Conservation (phyloP, 345 rosid genomes). For the Citrus mangshanensis region DNA sequence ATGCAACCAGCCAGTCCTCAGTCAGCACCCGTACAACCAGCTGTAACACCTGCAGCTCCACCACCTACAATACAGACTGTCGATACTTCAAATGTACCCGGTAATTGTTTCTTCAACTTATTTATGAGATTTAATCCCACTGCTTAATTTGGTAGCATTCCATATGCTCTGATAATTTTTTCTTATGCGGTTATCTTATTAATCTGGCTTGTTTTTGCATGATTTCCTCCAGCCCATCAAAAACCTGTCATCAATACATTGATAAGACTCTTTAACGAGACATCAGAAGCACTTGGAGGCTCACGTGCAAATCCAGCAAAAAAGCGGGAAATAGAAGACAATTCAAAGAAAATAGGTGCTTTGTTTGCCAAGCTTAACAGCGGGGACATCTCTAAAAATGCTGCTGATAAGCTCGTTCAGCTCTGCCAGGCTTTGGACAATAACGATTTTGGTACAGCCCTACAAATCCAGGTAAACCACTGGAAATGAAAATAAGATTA, state of each 20-base stretch:
- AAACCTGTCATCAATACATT: conserved; percentile 68
- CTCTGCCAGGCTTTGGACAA: conserved; percentile 90
- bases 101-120: conserved; percentile 31
- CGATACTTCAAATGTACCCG: conserved; percentile 83
- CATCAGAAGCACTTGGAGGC: conserved; percentile 93
- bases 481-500: neutral
- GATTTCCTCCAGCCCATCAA: conserved; percentile 63
- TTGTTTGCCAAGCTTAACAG: conserved; percentile 87
- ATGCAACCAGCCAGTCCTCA: conserved; percentile 76
- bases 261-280: conserved; percentile 92
- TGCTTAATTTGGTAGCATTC: neutral
- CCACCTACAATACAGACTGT: conserved; percentile 93
- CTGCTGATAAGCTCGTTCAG: conserved; percentile 84
- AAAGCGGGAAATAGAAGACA: conserved; percentile 97
- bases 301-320: conserved; percentile 83
- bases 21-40: conserved; percentile 50
- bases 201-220: conserved; percentile 6
- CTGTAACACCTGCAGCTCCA: conserved; percentile 61
- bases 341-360: conserved; percentile 87
- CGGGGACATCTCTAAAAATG: conserved; percentile 87
- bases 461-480: conserved; percentile 76
- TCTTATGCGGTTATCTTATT: neutral
- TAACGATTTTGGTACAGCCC: conserved; percentile 70
- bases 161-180: neutral
- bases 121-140: neutral